Evolutionary conservation across 495 filamentous ascomycete genomes (phyloP), one percentile per base, ranked within the genome.

Genomic region (Trichoderma parareesei): DNA sequence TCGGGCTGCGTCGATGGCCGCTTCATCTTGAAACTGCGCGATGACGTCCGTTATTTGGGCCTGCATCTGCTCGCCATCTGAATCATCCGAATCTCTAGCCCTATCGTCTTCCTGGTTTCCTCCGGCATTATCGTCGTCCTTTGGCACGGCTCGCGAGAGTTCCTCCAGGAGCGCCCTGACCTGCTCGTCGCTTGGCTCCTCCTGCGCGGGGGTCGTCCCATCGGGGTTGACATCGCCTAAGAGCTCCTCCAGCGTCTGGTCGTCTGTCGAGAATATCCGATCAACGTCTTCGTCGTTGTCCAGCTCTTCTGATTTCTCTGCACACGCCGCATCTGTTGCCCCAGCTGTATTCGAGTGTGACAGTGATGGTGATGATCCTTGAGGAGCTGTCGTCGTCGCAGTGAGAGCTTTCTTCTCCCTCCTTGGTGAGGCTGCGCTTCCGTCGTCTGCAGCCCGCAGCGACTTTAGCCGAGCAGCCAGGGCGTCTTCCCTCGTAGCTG

Each of bases 381-480:
- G n/a, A 13, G 61, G n/a, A 37, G 38, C 38, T 6, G 59, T 42
- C 61, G 11, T 13, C 40, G 18, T 27, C 13, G 61, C n/a, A 33
- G 41, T 4, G 38, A 14, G 11, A 37, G 41, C 41, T 27, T 27
- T 27, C 10, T 27, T 16, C 0, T 3, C 2, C 5, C 4, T 11
- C 5, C n/a, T n/a, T 41, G 62, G 46, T 38, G 62, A 49, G 16
- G 61, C n/a, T 38, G 61, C 16, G 38, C 37, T n/a, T 10, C 16
- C 38, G 5, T 41, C 6, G 11, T 38, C 44, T 35, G 8, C 44
- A 40, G 69, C 71, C 38, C 79, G 77, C 35, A 82, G 75, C 57
- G 68, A 72, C 60, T 77, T 77, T 40, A 82, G 69, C 48, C 79
- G 73, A 14, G 69, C 75, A 1, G 76, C 67, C 49, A 82, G 72